Conservation (phyloP, 331 rosid genomes). For the Stylosanthes scabra region DNA sequence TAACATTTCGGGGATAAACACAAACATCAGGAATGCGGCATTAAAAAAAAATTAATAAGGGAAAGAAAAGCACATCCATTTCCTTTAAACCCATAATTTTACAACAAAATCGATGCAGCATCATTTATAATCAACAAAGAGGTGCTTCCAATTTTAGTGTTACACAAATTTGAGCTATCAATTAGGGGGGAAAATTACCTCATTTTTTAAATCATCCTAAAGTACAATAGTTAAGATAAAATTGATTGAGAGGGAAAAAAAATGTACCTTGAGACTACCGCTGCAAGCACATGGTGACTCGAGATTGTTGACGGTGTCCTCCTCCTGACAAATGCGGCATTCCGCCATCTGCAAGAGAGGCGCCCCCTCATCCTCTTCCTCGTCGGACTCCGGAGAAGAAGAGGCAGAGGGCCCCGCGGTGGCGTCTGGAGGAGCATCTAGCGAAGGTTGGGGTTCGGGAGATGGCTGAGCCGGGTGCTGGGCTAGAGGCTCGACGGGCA, state of each 20-base stretch:
- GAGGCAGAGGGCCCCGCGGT: constrained; percentile 58
- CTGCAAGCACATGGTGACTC: constrained; percentile 84
- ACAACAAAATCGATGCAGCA: background rate
- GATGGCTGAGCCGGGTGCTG: constrained; percentile 49
- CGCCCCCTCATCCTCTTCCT: constrained; percentile 51
- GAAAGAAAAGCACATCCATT: background rate
- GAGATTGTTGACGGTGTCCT: constrained; percentile 64
- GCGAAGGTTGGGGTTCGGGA: constrained; percentile 25
- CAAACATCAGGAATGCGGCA: background rate
- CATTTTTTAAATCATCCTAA: background rate
- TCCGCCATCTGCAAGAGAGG: constrained; percentile 70
- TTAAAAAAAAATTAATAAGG: background rate
- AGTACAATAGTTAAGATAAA: background rate
- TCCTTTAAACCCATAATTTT: background rate
- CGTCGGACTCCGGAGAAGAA: background rate
- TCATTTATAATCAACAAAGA: background rate
- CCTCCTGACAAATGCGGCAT: constrained; percentile 95
- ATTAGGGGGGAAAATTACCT: too few relatives aligned
- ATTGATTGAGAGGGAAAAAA: background rate
- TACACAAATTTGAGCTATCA: constrained; percentile 14
- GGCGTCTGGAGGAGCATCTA: constrained; percentile 35
- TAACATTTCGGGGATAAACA: background rate
- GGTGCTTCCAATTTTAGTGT: background rate
- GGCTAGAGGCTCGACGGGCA: constrained; percentile 52
- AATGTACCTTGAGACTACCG: constrained; percentile 79